These are phyloP conservation scores for Xylaria sp. DNA, from an alignment of 2,329 filamentous ascomycete genomes.

Conservation along the genomic window DNA sequence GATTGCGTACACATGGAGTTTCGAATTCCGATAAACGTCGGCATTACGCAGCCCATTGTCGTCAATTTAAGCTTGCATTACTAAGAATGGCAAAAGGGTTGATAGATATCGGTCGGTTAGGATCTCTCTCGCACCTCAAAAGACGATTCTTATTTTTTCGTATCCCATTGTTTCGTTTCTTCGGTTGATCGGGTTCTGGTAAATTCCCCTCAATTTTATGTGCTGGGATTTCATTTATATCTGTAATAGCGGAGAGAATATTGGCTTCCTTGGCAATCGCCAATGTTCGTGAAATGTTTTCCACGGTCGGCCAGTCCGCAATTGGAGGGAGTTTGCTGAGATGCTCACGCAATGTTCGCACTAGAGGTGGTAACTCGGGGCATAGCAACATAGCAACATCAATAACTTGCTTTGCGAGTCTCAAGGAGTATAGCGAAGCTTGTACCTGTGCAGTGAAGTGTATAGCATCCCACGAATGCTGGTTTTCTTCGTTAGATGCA, in stretches of 20 bases:
- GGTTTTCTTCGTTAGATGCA: conserved; percentile 48
- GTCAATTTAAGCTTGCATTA: conserved; percentile 26
- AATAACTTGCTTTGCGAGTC: conserved; percentile 64
- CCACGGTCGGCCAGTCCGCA: conserved; percentile 45
- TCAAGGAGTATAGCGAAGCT: conserved; percentile 70
- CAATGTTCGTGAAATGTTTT: conserved; percentile 38
- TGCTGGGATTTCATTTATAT: conserved; percentile 39
- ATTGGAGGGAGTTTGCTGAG: conserved; percentile 43
- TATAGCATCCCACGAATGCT: conserved; percentile 65
- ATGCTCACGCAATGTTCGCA: conserved; percentile 37
- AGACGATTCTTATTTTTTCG: conserved; percentile 22
- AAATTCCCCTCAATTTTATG: conserved; percentile 13
- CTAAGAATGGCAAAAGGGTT: conserved; percentile 45
- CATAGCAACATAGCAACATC: conserved; percentile 40
- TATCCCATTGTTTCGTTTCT: too few species aligned
- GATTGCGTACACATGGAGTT: neutral
- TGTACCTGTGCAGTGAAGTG: conserved; percentile 72
- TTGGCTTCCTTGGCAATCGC: conserved; percentile 29
- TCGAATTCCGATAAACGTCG: neutral
- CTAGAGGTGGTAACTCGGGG: conserved; percentile 29
- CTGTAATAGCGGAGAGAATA: conserved; percentile 34
- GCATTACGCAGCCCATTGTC: neutral
- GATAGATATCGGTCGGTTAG: conserved; percentile 35
- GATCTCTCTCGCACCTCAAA: conserved; percentile 24
- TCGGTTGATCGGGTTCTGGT: conserved; percentile 9